A percentile compares a stretch with the other conserved stretches of the same genome.
Conservation (phyloP, 441 rosid genomes). For the Gossypium schwendimanii region DNA sequence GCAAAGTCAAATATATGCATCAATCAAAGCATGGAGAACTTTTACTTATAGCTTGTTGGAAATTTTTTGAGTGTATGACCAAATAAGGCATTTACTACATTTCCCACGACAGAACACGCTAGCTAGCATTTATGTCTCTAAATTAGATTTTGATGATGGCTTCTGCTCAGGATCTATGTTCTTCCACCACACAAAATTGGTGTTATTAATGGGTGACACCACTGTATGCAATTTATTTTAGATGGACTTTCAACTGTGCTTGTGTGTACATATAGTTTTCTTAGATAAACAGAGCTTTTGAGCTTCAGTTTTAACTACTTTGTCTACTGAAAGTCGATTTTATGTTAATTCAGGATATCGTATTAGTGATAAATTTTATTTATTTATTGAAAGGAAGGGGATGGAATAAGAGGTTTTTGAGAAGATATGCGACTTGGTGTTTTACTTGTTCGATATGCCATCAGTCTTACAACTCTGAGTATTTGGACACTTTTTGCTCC, state of each 20-base stretch:
- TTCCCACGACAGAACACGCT: slow-evolving; percentile 28
- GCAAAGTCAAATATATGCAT: slow-evolving; percentile 31
- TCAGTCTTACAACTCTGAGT: neutral
- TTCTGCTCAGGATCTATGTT: slow-evolving; percentile 53
- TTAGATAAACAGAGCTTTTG: neutral
- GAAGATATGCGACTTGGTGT: neutral
- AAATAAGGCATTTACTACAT: slow-evolving; percentile 43
- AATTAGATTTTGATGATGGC: slow-evolving; percentile 48
- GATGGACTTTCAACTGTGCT: too few relatives aligned
- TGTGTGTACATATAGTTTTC: neutral
- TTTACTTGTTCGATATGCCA: neutral
- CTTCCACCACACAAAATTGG: slow-evolving; percentile 34
- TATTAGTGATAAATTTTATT: too few relatives aligned
- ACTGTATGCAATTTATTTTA: neutral
- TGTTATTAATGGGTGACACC: slow-evolving; percentile 25
- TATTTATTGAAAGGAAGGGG: neutral
- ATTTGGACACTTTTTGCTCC: neutral
- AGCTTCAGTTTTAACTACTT: neutral
- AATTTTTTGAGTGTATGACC: slow-evolving; percentile 35
- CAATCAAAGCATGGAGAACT: slow-evolving; percentile 27
- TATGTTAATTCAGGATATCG: neutral
- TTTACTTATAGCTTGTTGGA: slow-evolving; percentile 20
- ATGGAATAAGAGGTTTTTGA: neutral
- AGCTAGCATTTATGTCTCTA: slow-evolving; percentile 54
- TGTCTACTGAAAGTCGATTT: neutral